Conservation (phyloP, 2,329 filamentous ascomycete species). For the Diaporthe vexans region DNA sequence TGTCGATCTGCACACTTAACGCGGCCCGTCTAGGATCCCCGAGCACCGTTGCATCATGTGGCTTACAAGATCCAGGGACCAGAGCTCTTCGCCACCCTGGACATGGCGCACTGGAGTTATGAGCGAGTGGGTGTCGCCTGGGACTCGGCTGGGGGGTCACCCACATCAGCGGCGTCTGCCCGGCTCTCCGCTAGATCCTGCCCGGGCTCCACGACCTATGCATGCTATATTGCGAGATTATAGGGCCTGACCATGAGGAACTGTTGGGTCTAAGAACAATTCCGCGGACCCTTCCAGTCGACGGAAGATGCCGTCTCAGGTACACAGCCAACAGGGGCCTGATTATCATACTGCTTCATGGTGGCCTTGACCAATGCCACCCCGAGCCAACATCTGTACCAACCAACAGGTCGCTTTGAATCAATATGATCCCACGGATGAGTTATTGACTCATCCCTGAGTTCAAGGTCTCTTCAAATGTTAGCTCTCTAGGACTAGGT, state of each 20-base stretch:
- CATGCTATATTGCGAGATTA: not conserved
- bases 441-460: not conserved
- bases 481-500: not conserved
- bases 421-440: not conserved
- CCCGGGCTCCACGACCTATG: not conserved
- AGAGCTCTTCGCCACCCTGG: not conserved
- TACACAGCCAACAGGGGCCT: not conserved
- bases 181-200: not conserved
- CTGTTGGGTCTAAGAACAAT: not conserved
- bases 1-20: conserved; percentile 1
- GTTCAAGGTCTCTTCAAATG: not conserved
- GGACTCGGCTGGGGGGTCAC: not conserved
- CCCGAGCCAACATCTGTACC: no score
- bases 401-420: not conserved
- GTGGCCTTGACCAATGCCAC: not conserved
- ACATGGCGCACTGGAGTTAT: no score
- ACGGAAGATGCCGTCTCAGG: not conserved
- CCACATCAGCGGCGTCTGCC: not conserved
- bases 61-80: conserved; percentile 9
- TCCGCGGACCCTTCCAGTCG: not conserved
- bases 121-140: not conserved
- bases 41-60: conserved; percentile 19
- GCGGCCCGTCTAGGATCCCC: not conserved
- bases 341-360: not conserved
- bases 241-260: not conserved